These are phyloP conservation scores for Closterium sp. DNA, from an alignment of 139 green algal genomes.

Conservation along the genomic window DNA sequence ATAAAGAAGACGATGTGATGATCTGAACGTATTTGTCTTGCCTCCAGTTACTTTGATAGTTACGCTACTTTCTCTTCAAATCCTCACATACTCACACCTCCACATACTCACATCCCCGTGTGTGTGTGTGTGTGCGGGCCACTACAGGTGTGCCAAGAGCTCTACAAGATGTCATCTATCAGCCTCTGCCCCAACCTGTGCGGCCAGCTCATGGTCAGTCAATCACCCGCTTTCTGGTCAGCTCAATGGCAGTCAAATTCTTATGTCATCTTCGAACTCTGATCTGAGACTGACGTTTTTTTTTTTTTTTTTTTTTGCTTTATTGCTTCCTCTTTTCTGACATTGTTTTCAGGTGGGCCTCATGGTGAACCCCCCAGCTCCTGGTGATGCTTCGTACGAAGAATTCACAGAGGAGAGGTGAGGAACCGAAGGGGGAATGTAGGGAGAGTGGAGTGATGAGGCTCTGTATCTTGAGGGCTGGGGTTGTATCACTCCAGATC, in stretches of 20 bases:
- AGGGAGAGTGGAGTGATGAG: too few species aligned
- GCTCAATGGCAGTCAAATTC: neutral
- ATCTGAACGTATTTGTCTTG: too few species aligned
- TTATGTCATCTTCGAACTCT: neutral
- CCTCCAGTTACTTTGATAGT: too few species aligned
- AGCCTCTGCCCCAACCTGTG: conserved; percentile 86
- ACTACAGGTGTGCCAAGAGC: conserved; percentile 64
- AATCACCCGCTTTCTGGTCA: neutral
- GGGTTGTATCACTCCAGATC: too few species aligned
- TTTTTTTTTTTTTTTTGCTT: conserved; percentile 9
- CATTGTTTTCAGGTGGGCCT: conserved; percentile 62
- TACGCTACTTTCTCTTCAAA: too few species aligned
- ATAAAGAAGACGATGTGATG: too few species aligned
- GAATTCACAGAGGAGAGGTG: conserved; percentile 63
- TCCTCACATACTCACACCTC: too few species aligned
- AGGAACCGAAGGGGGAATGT: too few species aligned
- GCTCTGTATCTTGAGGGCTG: too few species aligned
- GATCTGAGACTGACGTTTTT: neutral
- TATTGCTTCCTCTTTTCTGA: neutral
- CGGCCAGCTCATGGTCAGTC: conserved; percentile 78
- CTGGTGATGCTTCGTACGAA: conserved; percentile 77
- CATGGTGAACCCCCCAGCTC: conserved; percentile 86
- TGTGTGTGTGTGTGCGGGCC: too few species aligned
- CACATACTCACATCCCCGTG: too few species aligned
- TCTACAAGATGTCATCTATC: conserved; percentile 89